These are phyloP conservation scores for Trametes gibbosa DNA, from an alignment of 768 basidiomycete genomes.

Conservation along the genomic window DNA sequence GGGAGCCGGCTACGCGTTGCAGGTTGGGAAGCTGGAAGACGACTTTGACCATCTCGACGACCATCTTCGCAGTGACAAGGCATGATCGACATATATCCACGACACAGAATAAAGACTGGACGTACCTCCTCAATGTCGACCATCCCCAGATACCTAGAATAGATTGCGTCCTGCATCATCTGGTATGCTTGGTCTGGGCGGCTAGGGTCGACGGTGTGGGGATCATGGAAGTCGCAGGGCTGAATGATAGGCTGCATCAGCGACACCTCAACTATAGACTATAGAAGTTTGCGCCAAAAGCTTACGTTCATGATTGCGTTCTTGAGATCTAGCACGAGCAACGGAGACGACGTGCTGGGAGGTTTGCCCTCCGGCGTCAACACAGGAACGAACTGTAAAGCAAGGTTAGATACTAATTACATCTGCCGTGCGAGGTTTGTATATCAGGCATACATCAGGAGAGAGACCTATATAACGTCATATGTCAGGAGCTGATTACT, in stretches of 20 bases:
- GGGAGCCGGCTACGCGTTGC: slow-evolving; percentile 43
- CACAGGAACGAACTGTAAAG: slow-evolving; percentile 34
- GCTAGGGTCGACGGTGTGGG: slow-evolving; percentile 36
- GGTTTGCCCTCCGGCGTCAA: slow-evolving; percentile 31
- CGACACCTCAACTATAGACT: not conserved
- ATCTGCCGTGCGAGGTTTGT: too few species aligned
- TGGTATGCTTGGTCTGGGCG: slow-evolving; percentile 34
- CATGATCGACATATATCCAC: too few species aligned
- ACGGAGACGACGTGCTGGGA: slow-evolving; percentile 41
- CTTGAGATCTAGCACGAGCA: slow-evolving; percentile 39
- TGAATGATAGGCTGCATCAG: slow-evolving; percentile 3
- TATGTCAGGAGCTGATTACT: too few species aligned
- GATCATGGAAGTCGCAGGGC: slow-evolving; percentile 44
- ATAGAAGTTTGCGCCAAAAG: not conserved
- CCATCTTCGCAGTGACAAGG: slow-evolving; percentile 8
- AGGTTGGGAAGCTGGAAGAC: slow-evolving; percentile 45
- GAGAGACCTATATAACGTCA: slow-evolving; percentile 38
- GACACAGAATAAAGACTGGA: too few species aligned
- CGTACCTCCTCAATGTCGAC: slow-evolving; percentile 34
- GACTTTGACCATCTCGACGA: slow-evolving; percentile 44
- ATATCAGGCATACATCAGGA: too few species aligned
- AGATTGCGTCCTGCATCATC: slow-evolving; percentile 33
- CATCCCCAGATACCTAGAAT: slow-evolving; percentile 41
- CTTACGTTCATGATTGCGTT: slow-evolving; percentile 42
- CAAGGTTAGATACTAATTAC: not conserved